phyloP scores from a whole-genome alignment of 805 yeast genomes.

The Yarrowia keelungensis region DNA sequence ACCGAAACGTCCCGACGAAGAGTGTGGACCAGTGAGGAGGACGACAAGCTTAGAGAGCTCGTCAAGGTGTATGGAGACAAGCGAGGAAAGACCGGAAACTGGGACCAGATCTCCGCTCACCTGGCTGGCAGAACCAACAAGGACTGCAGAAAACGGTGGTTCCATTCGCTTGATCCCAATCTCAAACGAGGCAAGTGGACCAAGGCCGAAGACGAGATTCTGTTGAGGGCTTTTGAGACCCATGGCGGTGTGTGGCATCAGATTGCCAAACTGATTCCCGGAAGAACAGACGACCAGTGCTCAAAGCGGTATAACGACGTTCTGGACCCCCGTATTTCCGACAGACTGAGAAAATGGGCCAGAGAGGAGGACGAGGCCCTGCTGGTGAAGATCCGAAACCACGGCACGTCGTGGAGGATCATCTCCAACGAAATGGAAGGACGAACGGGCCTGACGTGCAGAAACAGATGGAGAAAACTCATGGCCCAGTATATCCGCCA shows the following conservation, averaged over 20 bases:
- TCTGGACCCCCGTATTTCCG: constrained; percentile 78
- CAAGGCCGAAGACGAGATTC: constrained; percentile 70
- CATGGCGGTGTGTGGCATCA: constrained; percentile 88
- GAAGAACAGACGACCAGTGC: constrained; percentile 94
- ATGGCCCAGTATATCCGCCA: constrained; percentile 55
- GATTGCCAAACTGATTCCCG: constrained; percentile 75
- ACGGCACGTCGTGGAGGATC: constrained; percentile 90
- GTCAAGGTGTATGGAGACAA: constrained; percentile 54
- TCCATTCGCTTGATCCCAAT: constrained; percentile 81
- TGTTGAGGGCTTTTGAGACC: constrained; percentile 67
- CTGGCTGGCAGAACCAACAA: constrained; percentile 64
- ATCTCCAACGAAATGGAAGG: constrained; percentile 74
- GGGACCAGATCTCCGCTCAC: constrained; percentile 52
- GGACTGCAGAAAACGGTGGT: constrained; percentile 89
- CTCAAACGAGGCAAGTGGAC: constrained; percentile 90
- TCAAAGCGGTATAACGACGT: constrained; percentile 90
- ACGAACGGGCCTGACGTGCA: constrained; percentile 85
- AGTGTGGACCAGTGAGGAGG: constrained; percentile 78
- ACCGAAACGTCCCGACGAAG: constrained; percentile 43
- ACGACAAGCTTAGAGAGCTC: constrained; percentile 56
- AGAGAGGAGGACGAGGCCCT: constrained; percentile 74
- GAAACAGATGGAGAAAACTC: constrained; percentile 91
- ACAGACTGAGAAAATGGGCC: constrained; percentile 80
- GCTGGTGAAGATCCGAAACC: constrained; percentile 67
- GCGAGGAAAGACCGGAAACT: constrained; percentile 57